Conservation (phyloP, 2,329 filamentous ascomycete genomes). For the Arthrobotrys sinensis region DNA sequence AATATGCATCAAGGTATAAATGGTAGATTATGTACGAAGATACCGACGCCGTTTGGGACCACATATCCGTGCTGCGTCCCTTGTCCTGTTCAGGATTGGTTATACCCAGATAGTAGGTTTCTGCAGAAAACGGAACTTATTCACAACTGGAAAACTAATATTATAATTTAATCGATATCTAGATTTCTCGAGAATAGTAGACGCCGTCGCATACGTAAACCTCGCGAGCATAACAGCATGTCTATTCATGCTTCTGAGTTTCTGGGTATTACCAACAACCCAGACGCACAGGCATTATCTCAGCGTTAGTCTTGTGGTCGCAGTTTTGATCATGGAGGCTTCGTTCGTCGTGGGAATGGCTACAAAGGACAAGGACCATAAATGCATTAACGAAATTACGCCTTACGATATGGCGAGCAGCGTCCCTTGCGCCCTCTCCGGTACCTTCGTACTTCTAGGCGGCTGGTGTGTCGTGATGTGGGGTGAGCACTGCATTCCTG, state of each 20-base stretch:
- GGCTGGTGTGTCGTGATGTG: slow-evolving; percentile 89
- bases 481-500: slow-evolving; percentile 70
- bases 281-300: slow-evolving; percentile 94
- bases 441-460: slow-evolving; percentile 86
- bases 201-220: slow-evolving; percentile 85
- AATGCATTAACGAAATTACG: slow-evolving; percentile 92
- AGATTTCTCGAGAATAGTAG: slow-evolving; percentile 74
- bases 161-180: slow-evolving; percentile 72
- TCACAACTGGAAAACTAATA: slow-evolving; percentile 1
- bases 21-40: slow-evolving; percentile 71
- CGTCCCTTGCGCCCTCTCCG: slow-evolving; percentile 87
- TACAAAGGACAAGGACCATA: slow-evolving; percentile 36
- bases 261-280: slow-evolving; percentile 83
- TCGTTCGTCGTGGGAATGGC: slow-evolving; percentile 66
- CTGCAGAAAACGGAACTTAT: background rate
- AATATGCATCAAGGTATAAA: slow-evolving; percentile 70
- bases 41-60: slow-evolving; percentile 69
- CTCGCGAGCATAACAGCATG: slow-evolving; percentile 81
- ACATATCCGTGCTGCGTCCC: slow-evolving; percentile 82
- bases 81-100: slow-evolving; percentile 87
- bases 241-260: slow-evolving; percentile 83
- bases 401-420: slow-evolving; percentile 91
- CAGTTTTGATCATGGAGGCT: slow-evolving; percentile 84
- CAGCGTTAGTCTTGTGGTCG: slow-evolving; percentile 86
- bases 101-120: slow-evolving; percentile 74